phyloP scores from a whole-genome alignment of 306 rosid species.

The Medicago ruthenica region DNA sequence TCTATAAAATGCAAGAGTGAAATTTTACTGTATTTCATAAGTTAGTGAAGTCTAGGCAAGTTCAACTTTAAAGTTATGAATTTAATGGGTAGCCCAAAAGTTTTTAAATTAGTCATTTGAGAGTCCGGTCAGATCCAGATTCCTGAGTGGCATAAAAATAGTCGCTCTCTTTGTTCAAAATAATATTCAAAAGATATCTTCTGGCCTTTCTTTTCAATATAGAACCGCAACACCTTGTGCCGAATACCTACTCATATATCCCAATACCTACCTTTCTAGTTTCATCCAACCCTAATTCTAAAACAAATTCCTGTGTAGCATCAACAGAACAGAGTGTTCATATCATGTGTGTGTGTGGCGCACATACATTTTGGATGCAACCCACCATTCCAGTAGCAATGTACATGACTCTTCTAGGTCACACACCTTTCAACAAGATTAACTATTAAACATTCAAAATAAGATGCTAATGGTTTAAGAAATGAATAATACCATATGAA shows the following conservation, averaged over 20 bases:
- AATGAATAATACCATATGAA: too few relatives aligned
- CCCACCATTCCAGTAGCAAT: too few relatives aligned
- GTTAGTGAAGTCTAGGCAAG: slow-evolving; percentile 9
- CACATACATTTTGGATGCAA: too few relatives aligned
- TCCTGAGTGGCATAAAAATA: too few relatives aligned
- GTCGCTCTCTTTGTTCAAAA: too few relatives aligned
- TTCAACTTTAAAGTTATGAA: slow-evolving; percentile 1
- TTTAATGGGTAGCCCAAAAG: not conserved
- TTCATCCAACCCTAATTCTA: slow-evolving; percentile 2
- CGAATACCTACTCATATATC: not conserved
- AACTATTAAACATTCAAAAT: too few relatives aligned
- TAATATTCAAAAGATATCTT: slow-evolving; percentile 15
- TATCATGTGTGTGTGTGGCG: not conserved
- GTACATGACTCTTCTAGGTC: too few relatives aligned
- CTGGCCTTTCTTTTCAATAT: not conserved
- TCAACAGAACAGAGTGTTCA: not conserved
- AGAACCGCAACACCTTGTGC: slow-evolving; percentile 4
- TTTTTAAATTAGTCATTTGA: slow-evolving; percentile 1
- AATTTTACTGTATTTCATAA: slow-evolving; percentile 1
- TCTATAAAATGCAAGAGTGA: slow-evolving; percentile 8
- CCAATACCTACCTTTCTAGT: not conserved
- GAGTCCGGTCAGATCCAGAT: too few relatives aligned
- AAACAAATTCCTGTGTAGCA: not conserved
- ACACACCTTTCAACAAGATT: too few relatives aligned
- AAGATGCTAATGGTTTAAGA: too few relatives aligned